Conservation (phyloP, 768 basidiomycete species). For the Coprinopsis marcescibilis region DNA sequence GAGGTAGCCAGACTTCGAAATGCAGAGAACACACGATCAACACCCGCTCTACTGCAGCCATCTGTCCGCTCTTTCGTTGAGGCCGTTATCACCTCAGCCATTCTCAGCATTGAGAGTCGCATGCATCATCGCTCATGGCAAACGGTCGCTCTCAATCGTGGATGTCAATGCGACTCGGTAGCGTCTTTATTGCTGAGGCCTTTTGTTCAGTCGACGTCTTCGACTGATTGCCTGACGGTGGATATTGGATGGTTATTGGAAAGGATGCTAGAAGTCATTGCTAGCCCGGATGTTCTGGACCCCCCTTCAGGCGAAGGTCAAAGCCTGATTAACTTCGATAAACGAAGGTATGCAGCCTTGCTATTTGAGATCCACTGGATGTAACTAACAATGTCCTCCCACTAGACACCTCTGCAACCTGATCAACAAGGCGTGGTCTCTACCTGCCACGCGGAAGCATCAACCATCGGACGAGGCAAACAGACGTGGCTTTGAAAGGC, state of each 20-base stretch:
- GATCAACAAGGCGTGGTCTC: constrained; percentile 46
- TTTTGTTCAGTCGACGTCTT: constrained; percentile 34
- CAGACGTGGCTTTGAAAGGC: constrained; percentile 65
- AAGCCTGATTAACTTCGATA: constrained; percentile 73
- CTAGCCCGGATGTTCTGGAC: constrained; percentile 64
- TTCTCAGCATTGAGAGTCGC: constrained; percentile 77
- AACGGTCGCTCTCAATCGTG: constrained; percentile 58
- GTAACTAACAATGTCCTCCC: constrained; percentile 9
- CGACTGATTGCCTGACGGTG: constrained; percentile 52
- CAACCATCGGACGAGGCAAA: constrained; percentile 51
- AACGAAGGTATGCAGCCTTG: constrained; percentile 52
- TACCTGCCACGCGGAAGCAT: constrained; percentile 37
- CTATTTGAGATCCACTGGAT: neutral
- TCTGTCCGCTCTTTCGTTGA: constrained; percentile 79
- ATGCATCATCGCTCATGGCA: constrained; percentile 76
- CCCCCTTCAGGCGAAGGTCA: constrained; percentile 47
- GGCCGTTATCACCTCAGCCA: constrained; percentile 66
- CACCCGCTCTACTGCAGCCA: constrained; percentile 46
- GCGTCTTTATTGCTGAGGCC: constrained; percentile 49
- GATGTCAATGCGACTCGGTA: constrained; percentile 58
- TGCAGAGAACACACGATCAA: constrained; percentile 27
- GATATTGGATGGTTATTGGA: constrained; percentile 84
- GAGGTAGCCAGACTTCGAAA: constrained; percentile 68
- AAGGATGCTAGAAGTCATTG: constrained; percentile 73
- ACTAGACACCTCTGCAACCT: constrained; percentile 63